Conservation (phyloP, 163 green algal genomes). For the Chlamydomonas reinhardtii region DNA sequence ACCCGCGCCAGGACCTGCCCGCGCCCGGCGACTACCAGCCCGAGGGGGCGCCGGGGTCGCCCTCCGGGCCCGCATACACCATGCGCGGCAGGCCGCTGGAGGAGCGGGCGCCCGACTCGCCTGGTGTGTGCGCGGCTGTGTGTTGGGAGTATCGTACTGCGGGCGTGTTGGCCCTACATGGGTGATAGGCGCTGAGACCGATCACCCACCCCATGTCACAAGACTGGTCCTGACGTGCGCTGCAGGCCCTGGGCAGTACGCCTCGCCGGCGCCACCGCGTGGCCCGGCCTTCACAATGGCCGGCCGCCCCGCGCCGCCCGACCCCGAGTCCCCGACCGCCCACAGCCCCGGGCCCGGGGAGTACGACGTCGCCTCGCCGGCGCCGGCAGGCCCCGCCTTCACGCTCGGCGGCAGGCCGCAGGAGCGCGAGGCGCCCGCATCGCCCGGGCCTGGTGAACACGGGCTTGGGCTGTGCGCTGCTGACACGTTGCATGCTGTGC, state of each 20-base stretch:
- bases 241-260: conserved; percentile 44
- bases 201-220: too few relatives aligned
- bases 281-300: conserved; percentile 41
- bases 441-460: conserved; percentile 34
- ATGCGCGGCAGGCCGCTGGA: conserved; percentile 26
- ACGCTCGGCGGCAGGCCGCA: background rate
- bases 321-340: too few relatives aligned
- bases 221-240: background rate
- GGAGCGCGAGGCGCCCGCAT: conserved; percentile 11
- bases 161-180: too few relatives aligned
- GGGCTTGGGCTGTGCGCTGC: too few relatives aligned
- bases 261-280: background rate
- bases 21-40: conserved; percentile 33
- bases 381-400: conserved; percentile 22
- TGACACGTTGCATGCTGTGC: too few relatives aligned
- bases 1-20: conserved; percentile 18
- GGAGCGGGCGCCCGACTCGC: background rate
- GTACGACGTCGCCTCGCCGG: conserved; percentile 1
- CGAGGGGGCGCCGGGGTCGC: background rate
- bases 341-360: conserved; percentile 21
- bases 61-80: conserved; percentile 30
- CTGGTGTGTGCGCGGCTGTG: background rate
- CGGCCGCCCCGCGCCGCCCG: background rate
- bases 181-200: too few relatives aligned
- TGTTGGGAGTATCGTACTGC: too few relatives aligned